A percentile compares a stretch with the other conserved stretches of the same genome.
Evolutionary conservation across 257 asterid genomes (phyloP).

Genomic region (Lithospermum erythrorhizon): DNA sequence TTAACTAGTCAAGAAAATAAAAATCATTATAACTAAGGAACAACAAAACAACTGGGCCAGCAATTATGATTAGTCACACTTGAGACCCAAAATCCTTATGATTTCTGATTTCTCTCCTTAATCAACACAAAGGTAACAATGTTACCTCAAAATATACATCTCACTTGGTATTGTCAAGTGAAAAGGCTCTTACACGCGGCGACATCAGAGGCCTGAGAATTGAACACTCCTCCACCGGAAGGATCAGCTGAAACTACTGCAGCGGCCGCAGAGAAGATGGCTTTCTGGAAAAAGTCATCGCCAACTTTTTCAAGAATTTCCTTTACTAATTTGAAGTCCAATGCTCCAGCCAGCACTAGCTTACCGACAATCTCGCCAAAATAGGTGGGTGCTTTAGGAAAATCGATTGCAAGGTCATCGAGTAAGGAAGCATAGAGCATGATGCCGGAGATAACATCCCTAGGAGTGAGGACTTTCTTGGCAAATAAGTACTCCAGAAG

Average conservation of each 20-base stretch:
- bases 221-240: conserved; percentile 41
- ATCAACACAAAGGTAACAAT: conserved; percentile 30
- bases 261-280: conserved; percentile 32
- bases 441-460: conserved; percentile 42
- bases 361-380: conserved; percentile 72
- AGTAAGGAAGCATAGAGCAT: conserved; percentile 36
- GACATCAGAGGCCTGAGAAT: conserved; percentile 53
- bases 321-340: conserved; percentile 50
- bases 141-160: conserved; percentile 42
- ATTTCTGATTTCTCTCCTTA: conserved; percentile 17
- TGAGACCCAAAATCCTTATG: conserved; percentile 30
- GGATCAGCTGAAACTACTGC: conserved; percentile 30
- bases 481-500: conserved; percentile 49
- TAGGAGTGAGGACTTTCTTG: conserved; percentile 36
- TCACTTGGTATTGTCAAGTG: conserved; percentile 24
- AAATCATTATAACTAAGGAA: conserved; percentile 16
- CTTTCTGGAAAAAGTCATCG: conserved; percentile 52
- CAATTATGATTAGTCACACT: conserved; percentile 28
- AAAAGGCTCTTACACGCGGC: conserved; percentile 54
- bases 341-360: conserved; percentile 41
- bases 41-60: conserved; percentile 45
- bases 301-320: conserved; percentile 51
- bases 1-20: conserved; percentile 30
- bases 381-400: conserved; percentile 78
- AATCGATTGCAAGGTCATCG: conserved; percentile 82